Percentiles rank a stretch among this genome's conserved stretches.
These are phyloP conservation scores for Cadophora gregata DNA, from an alignment of 2,329 filamentous ascomycete species.

Conservation along the genomic window DNA sequence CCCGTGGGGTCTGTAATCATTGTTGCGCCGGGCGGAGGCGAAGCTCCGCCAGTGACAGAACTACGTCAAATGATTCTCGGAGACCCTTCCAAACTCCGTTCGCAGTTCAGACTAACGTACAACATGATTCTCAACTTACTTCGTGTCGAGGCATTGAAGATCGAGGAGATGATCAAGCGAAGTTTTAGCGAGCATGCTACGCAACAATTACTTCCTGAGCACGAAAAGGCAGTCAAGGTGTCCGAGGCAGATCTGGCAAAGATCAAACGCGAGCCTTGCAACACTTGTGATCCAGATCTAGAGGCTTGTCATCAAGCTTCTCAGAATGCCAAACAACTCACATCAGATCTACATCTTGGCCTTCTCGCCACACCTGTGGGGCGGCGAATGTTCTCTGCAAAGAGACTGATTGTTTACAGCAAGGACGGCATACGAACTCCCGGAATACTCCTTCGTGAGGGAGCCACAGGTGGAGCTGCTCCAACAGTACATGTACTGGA, in stretches of 20 bases:
- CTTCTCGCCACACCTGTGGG: slow-evolving; percentile 83
- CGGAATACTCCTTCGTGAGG: slow-evolving; percentile 81
- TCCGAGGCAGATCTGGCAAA: slow-evolving; percentile 92
- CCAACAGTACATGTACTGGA: slow-evolving; percentile 81
- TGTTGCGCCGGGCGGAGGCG: slow-evolving; percentile 78
- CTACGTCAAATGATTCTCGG: slow-evolving; percentile 94
- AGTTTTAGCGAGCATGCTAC: slow-evolving; percentile 99
- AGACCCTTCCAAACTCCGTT: slow-evolving; percentile 91
- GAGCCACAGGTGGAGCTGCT: slow-evolving; percentile 65
- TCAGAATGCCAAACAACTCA: slow-evolving; percentile 81
- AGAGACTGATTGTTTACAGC: slow-evolving; percentile 83
- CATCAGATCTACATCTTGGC: slow-evolving; percentile 77
- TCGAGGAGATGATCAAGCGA: slow-evolving; percentile 99
- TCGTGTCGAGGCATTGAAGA: slow-evolving; percentile 94
- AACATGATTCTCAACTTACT: slow-evolving; percentile 99
- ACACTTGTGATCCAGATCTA: slow-evolving; percentile 80
- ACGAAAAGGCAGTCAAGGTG: slow-evolving; percentile 91
- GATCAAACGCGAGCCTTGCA: slow-evolving; percentile 84
- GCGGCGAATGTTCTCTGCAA: slow-evolving; percentile 76
- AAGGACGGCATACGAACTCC: slow-evolving; percentile 83
- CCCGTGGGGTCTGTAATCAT: slow-evolving; percentile 94
- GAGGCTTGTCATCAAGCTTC: slow-evolving; percentile 82
- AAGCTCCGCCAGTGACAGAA: slow-evolving; percentile 84
- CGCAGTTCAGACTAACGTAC: slow-evolving; percentile 96
- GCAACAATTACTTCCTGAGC: slow-evolving; percentile 90